Conservation (phyloP, 257 asterid genomes). For the Solanum pinnatisectum region DNA sequence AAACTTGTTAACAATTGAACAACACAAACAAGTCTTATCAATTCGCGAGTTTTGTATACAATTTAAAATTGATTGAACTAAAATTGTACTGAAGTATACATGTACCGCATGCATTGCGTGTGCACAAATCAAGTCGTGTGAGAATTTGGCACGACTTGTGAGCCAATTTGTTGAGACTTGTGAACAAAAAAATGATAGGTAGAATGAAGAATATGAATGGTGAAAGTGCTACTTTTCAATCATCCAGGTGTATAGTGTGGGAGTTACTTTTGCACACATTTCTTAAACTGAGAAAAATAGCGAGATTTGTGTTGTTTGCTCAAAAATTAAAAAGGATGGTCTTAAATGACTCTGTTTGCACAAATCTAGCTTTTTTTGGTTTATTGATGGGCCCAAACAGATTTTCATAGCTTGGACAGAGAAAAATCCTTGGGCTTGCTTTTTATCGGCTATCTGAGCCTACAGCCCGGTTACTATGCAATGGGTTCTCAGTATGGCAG, state of each 20-base stretch:
- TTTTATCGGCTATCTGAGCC: too few relatives aligned
- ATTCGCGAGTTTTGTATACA: not conserved
- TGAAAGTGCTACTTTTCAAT: not conserved
- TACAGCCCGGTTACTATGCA: too few relatives aligned
- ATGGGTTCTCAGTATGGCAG: too few relatives aligned
- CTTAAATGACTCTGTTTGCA: not conserved
- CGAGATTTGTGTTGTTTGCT: not conserved
- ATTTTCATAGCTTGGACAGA: too few relatives aligned
- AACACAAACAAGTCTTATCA: not conserved
- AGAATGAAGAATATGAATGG: too few relatives aligned
- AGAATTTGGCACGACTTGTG: not conserved
- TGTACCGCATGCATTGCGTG: too few relatives aligned
- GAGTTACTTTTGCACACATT: not conserved
- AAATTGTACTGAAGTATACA: not conserved
- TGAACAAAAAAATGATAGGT: not conserved
- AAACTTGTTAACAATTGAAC: not conserved
- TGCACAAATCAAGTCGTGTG: too few relatives aligned
- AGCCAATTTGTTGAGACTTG: too few relatives aligned
- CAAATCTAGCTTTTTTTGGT: not conserved
- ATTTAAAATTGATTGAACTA: not conserved
- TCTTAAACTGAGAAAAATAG: not conserved
- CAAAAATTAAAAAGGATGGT: not conserved
- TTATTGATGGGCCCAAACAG: not conserved
- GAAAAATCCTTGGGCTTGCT: too few relatives aligned
- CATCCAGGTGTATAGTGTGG: not conserved